Conservation (phyloP, 768 basidiomycete species). For the Collybia nuda region DNA sequence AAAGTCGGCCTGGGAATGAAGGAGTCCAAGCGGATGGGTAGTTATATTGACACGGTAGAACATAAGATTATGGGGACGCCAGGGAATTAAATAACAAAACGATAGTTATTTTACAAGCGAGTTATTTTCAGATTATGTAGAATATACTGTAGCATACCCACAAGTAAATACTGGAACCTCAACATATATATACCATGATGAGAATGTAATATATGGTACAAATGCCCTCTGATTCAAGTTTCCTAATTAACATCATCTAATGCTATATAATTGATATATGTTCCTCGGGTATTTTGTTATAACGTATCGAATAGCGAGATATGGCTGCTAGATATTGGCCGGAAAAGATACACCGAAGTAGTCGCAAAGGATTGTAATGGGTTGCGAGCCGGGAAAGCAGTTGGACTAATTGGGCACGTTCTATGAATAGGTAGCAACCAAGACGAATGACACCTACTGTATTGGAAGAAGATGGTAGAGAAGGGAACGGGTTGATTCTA, state of each 20-base stretch:
- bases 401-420: constrained; percentile 31
- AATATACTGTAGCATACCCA: too few species aligned
- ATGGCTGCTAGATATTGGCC: constrained; percentile 53
- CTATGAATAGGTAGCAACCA: neutral
- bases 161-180: too few species aligned
- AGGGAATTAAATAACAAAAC: neutral
- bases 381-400: constrained; percentile 48
- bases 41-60: constrained; percentile 8
- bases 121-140: too few species aligned
- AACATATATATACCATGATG: too few species aligned
- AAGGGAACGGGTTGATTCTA: constrained; percentile 57
- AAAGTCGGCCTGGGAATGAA: constrained; percentile 51
- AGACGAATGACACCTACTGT: constrained; percentile 37
- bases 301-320: constrained; percentile 38
- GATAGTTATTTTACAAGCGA: neutral
- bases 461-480: constrained; percentile 55
- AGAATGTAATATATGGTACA: too few species aligned
- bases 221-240: too few species aligned
- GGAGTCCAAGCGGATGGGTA: constrained; percentile 20
- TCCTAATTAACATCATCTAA: too few species aligned
- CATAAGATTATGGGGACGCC: neutral
- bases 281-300: constrained; percentile 21
- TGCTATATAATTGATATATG: too few species aligned
- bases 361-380: constrained; percentile 60
- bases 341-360: constrained; percentile 45